These are phyloP conservation scores for Conticribra guillardii DNA, from an alignment of 108 stramenopile genomes.

Conservation along the genomic window DNA sequence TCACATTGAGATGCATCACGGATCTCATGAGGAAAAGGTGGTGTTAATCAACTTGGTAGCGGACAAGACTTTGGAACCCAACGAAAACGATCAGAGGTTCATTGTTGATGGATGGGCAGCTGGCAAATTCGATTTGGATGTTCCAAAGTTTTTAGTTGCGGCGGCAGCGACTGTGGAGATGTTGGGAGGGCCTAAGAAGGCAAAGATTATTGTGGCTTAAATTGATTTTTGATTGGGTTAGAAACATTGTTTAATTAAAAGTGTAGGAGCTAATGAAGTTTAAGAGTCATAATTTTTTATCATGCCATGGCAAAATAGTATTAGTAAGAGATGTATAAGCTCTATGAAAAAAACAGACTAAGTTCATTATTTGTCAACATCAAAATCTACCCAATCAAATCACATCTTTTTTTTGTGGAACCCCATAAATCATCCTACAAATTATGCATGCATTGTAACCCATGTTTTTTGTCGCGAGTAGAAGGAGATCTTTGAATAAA, in stretches of 20 bases:
- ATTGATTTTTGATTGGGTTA: constrained; percentile 27
- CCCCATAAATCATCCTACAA: too few species aligned
- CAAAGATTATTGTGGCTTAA: background rate
- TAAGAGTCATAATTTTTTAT: background rate
- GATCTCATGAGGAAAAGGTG: constrained; percentile 22
- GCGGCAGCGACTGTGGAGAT: constrained; percentile 16
- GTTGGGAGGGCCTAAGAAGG: constrained; percentile 24
- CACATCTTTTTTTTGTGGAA: too few species aligned
- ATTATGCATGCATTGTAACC: too few species aligned
- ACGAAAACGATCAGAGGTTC: constrained; percentile 28
- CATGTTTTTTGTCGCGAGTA: too few species aligned
- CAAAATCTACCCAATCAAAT: too few species aligned
- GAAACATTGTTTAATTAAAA: constrained; percentile 4
- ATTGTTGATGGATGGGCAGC: too few species aligned
- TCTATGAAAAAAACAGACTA: too few species aligned
- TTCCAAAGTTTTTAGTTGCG: constrained; percentile 16
- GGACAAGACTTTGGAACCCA: constrained; percentile 27
- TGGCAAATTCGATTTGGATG: constrained; percentile 17
- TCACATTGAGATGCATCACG: constrained; percentile 25
- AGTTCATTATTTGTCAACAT: too few species aligned
- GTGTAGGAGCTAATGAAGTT: constrained; percentile 51
- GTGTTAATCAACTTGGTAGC: constrained; percentile 28
- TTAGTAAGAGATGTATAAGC: too few species aligned
- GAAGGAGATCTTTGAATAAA: too few species aligned
- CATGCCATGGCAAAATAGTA: constrained; percentile 6